phyloP scores from a whole-genome alignment of 208 protist genomes.

The Wallacemonas sp. region DNA sequence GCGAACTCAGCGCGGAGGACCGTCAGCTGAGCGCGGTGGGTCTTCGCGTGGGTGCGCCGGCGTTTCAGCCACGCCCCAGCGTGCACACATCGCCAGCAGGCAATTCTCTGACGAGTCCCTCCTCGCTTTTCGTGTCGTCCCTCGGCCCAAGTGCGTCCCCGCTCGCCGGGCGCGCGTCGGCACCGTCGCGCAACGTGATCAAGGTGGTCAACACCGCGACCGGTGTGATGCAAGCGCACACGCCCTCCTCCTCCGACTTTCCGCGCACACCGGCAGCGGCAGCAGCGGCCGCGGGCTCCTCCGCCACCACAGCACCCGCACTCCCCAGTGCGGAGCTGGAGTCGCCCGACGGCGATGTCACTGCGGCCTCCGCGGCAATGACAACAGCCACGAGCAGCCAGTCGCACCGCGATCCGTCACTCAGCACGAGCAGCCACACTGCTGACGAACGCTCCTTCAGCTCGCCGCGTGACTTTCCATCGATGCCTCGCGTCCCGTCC shows the following conservation, averaged over 20 bases:
- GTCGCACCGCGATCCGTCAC: neutral
- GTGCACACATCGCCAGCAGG: conserved; percentile 7
- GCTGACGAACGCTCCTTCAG: neutral
- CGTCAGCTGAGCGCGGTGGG: conserved; percentile 22
- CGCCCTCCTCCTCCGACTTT: conserved; percentile 5
- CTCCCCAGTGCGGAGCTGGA: neutral
- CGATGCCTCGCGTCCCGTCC: neutral
- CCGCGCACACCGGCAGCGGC: conserved; percentile 4
- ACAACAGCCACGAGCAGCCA: neutral
- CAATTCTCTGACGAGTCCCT: neutral
- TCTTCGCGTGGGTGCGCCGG: conserved; percentile 22
- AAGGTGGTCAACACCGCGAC: conserved; percentile 45
- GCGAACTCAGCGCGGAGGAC: conserved; percentile 6
- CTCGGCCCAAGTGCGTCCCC: neutral
- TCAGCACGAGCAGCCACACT: neutral
- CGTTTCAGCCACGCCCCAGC: conserved; percentile 25
- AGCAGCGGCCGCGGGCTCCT: too few relatives aligned
- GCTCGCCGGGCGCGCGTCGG: conserved; percentile 3
- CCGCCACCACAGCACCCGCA: neutral
- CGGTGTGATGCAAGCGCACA: conserved; percentile 6
- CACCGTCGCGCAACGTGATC: conserved; percentile 21
- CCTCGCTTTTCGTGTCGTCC: neutral
- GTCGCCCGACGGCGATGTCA: neutral
- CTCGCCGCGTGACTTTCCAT: neutral
- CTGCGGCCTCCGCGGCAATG: neutral